Conservation (phyloP, 306 rosid genomes). For the Vachellia collinsii region DNA sequence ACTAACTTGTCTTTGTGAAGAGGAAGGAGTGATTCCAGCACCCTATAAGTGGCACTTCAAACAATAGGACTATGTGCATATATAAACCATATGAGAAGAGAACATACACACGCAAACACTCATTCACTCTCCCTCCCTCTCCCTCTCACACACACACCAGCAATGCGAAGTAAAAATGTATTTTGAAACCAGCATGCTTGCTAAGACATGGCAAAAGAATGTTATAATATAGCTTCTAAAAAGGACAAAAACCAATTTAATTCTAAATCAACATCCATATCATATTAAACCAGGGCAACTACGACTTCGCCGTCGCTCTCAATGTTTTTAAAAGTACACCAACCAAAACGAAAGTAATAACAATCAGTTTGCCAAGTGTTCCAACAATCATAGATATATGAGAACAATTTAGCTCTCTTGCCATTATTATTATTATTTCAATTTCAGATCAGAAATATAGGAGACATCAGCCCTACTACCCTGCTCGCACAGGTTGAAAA, state of each 20-base stretch:
- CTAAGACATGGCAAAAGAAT: background rate
- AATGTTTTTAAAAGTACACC: background rate
- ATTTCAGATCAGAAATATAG: background rate
- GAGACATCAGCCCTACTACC: background rate
- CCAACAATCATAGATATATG: background rate
- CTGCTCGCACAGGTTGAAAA: background rate
- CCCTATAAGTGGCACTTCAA: conserved; percentile 50
- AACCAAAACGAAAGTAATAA: background rate
- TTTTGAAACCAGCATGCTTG: background rate
- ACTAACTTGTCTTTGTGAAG: conserved; percentile 58
- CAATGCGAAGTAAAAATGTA: background rate
- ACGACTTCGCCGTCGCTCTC: background rate
- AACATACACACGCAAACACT: background rate
- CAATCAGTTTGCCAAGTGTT: background rate
- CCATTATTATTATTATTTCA: background rate
- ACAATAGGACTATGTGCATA: conserved; percentile 33
- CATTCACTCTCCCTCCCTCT: background rate
- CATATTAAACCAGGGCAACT: background rate
- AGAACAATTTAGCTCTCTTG: background rate
- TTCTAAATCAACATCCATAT: background rate
- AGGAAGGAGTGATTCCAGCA: conserved; percentile 47
- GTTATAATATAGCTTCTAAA: background rate
- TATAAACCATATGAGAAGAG: conserved; percentile 17
- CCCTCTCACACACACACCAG: background rate
- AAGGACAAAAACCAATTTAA: background rate